Evolutionary conservation across 2,329 filamentous ascomycete genomes (phyloP).

Genomic region (Colletotrichum abscissum): DNA sequence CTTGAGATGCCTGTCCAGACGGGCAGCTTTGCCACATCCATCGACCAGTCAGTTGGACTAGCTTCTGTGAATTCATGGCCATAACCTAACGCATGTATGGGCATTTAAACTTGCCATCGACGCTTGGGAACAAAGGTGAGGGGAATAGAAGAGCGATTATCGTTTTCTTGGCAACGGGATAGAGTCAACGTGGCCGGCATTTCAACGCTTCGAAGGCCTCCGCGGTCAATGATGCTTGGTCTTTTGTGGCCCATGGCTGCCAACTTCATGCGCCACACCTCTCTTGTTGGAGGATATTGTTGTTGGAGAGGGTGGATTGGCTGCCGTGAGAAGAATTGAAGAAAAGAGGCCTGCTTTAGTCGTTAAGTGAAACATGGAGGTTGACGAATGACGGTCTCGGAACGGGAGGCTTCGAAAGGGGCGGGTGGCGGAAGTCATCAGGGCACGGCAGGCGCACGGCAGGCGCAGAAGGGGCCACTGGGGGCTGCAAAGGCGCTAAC

Average conservation of each 20-base stretch:
- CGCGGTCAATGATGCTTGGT: not conserved
- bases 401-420: not conserved
- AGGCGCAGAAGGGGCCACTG: not conserved
- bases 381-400: conserved; percentile 22
- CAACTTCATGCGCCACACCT: conserved; percentile 7
- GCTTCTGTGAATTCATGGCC: not conserved
- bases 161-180: not conserved
- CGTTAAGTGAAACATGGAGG: conserved; percentile 22
- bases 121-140: not conserved
- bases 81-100: not conserved
- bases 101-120: not conserved
- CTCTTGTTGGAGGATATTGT: not conserved
- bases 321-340: not conserved
- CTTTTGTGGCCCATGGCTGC: not conserved
- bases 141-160: not conserved
- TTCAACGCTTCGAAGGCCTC: not conserved
- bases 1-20: conserved; percentile 16
- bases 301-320: conserved; percentile 5
- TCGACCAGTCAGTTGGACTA: not conserved
- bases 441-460: conserved; percentile 6
- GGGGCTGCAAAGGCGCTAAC: not conserved
- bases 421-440: conserved; percentile 23
- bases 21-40: conserved; percentile 11
- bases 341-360: not conserved
- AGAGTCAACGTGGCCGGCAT: not conserved